Evolutionary conservation across 75 land plant species (phyloP).

Genomic region (Pinus tabuliformis): DNA sequence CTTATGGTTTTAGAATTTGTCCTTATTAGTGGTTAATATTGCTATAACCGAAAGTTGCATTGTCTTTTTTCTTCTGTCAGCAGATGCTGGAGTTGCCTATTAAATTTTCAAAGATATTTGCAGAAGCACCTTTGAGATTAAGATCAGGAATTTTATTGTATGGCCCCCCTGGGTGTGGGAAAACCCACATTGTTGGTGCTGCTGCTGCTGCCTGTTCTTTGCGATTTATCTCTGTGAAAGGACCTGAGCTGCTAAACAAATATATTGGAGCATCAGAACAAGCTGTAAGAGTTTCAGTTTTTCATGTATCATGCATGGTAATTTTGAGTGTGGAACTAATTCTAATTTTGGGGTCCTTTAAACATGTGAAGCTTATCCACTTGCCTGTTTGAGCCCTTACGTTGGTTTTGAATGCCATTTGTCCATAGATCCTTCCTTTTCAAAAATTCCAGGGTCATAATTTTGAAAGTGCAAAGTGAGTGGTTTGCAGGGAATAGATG

Average conservation of each 20-base stretch:
- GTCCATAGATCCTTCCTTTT: not conserved
- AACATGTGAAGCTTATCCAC: not conserved
- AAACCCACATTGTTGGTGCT: constrained; percentile 97
- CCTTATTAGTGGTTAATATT: not conserved
- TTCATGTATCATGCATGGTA: not conserved
- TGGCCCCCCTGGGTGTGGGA: constrained; percentile 99
- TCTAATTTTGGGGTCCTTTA: not conserved
- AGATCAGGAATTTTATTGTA: constrained; percentile 94
- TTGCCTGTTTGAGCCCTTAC: not conserved
- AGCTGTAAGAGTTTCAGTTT: constrained; percentile 59
- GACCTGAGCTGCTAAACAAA: constrained; percentile 96
- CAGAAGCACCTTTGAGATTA: constrained; percentile 75
- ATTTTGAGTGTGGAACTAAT: not conserved
- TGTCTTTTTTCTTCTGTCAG: constrained; percentile 14
- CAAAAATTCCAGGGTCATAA: not conserved
- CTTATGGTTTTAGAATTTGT: not conserved
- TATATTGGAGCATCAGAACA: constrained; percentile 99
- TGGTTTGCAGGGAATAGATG: not conserved
- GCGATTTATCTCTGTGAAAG: constrained; percentile 90
- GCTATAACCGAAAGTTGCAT: not conserved
- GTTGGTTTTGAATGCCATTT: not conserved
- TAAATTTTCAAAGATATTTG: constrained; percentile 79
- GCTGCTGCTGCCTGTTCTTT: constrained; percentile 96
- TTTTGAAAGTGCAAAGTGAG: not conserved
- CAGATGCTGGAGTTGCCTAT: constrained; percentile 97